Evolutionary conservation across 345 rosid genomes (phyloP).

Genomic region (Boechera stricta): DNA sequence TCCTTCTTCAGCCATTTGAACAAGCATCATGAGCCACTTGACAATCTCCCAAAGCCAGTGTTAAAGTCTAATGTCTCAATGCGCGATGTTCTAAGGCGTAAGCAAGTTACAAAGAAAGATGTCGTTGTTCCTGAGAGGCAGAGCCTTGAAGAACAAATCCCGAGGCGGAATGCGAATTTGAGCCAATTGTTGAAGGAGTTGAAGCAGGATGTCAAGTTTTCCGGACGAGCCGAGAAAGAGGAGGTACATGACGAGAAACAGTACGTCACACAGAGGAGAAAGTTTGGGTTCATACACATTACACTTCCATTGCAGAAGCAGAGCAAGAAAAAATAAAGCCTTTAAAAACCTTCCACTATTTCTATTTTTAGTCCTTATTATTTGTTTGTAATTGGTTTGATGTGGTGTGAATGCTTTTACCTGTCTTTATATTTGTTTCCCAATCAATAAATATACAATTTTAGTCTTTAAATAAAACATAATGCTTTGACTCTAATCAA

Average conservation of each 20-base stretch:
- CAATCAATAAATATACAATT: constrained; percentile 3
- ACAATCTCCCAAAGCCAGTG: constrained; percentile 57
- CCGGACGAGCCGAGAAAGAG: constrained; percentile 53
- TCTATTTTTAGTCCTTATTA: background rate
- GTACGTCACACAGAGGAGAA: constrained; percentile 64
- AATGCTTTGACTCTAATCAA: background rate
- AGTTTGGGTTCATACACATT: constrained; percentile 87
- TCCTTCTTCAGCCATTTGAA: constrained; percentile 53
- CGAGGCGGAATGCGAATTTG: constrained; percentile 71
- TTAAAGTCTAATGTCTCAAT: constrained; percentile 78
- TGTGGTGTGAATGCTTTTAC: constrained; percentile 27
- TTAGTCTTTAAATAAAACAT: constrained; percentile 2
- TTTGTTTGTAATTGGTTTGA: constrained; percentile 36
- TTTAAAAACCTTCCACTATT: constrained; percentile 22
- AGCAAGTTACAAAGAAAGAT: constrained; percentile 64
- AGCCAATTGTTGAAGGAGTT: constrained; percentile 89
- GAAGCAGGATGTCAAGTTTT: constrained; percentile 64
- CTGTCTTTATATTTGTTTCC: background rate
- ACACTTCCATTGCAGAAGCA: constrained; percentile 76
- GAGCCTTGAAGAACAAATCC: constrained; percentile 48
- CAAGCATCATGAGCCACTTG: constrained; percentile 36
- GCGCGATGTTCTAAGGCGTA: constrained; percentile 88
- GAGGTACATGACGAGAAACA: constrained; percentile 55
- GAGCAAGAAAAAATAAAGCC: constrained; percentile 64
- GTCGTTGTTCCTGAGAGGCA: constrained; percentile 43